A percentile compares a stretch with the other conserved stretches of the same genome.
phyloP scores from a whole-genome alignment of 345 rosid species.

The Viola odorata region DNA sequence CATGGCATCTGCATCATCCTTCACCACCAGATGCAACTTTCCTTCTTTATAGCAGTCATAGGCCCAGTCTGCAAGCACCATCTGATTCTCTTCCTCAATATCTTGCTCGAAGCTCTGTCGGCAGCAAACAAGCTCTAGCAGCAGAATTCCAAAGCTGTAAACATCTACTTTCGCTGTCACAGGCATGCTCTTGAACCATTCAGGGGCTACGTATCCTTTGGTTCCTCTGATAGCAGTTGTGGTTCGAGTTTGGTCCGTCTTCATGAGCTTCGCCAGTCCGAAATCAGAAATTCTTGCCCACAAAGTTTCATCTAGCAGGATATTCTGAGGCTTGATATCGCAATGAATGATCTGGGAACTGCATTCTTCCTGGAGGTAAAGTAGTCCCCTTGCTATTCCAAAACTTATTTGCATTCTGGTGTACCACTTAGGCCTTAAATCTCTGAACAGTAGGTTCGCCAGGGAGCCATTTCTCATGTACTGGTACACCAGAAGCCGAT shows the following conservation, averaged over 20 bases:
- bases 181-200: constrained; percentile 2
- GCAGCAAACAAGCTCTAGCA: constrained; percentile 9
- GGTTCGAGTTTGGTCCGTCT: neutral
- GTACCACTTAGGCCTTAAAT: constrained; percentile 23
- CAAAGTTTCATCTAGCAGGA: constrained; percentile 24
- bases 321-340: constrained; percentile 37
- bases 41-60: constrained; percentile 14
- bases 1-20: neutral
- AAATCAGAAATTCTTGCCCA: constrained; percentile 30
- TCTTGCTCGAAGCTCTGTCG: constrained; percentile 11
- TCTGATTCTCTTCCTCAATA: neutral
- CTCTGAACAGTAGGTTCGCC: constrained; percentile 20
- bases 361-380: constrained; percentile 37
- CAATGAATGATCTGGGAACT: constrained; percentile 33
- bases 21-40: constrained; percentile 8
- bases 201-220: constrained; percentile 1
- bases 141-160: constrained; percentile 6
- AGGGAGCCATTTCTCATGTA: constrained; percentile 30
- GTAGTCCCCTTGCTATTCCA: constrained; percentile 30
- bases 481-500: constrained; percentile 34
- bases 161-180: constrained; percentile 5
- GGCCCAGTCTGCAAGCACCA: constrained; percentile 19
- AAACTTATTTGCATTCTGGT: constrained; percentile 26
- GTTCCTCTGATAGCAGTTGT: neutral
- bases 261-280: constrained; percentile 34